Base-by-base conservation (phyloP, 768 basidiomycete species). In the Exidia glandulosa region DNA sequence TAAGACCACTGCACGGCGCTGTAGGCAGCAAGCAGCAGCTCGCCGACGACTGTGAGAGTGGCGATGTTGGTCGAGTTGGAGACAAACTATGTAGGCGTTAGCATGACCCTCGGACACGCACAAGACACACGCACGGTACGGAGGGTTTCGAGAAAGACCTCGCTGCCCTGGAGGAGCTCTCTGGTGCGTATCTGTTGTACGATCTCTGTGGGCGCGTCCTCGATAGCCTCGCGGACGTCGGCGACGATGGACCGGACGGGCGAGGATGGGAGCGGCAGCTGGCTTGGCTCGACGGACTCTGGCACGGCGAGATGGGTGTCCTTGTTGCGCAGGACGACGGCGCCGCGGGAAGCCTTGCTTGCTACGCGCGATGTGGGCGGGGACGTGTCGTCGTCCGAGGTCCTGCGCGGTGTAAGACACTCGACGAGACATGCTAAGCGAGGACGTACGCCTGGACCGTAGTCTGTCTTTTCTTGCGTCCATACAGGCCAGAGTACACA, bases 61-160 rank as follows among this genome's bases (percentile, higher is more conserved):
- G 79, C 83, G 48, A 88, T 82, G 60, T 84, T 83, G 36, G 74
- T 75, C 1, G 86, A 82, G 63, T 81, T 81, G n/a, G 87, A 88
- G 10, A 87, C 73, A 58, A 81, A 80, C 86, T 77, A n/a, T 47
- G 60, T 59, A 50, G 45, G 31, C 32, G n/a, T 58, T 19, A 41
- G 50, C 59, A 36, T 3, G 29, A 36, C 30, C 10, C 30, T 16
- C 31, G 19, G 33, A 32, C 16, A 59, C 31, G 16, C 32, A 34
- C 30, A 29, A 2, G 10, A 13, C 9, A 6, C n/a, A 45, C 57
- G 13, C 41, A 61, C 62, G 32, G 56, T 52, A 41, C 60, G 55
- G 32, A 63, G 36, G 41, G 36, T 48, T 41, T 48, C 36, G 52
- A 61, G 37, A 33, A 36, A 32, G 31, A 48, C 48, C 45, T 58